Percentiles rank a stretch among this genome's conserved stretches.
phyloP scores from a whole-genome alignment of 345 rosid species.

The rapeseed (Brassica napus) region Da-Ae NC_063436.1:31027001-31027500 shows the following conservation, averaged over 20 bases:
- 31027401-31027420: constrained; percentile 58
- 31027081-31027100: background rate
- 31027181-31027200: constrained; percentile 12
- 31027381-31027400: constrained; percentile 58
- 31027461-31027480: background rate
- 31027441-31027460: background rate
- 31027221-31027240: background rate
- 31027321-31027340: background rate
- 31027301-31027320: too few relatives aligned
- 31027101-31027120: background rate
- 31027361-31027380: constrained; percentile 10
- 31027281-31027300: background rate
- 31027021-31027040: constrained; percentile 31
- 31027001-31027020: constrained; percentile 1
- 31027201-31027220: background rate
- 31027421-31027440: constrained; percentile 4
- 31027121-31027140: background rate
- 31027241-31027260: constrained; percentile 22
- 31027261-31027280: background rate
- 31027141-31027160: background rate
- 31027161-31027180: constrained; percentile 25
- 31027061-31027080: background rate
- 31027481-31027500: background rate
- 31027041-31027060: constrained; percentile 13
- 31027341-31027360: background rate